Conservation (phyloP, 768 basidiomycete species). For the Russula foetens region DNA sequence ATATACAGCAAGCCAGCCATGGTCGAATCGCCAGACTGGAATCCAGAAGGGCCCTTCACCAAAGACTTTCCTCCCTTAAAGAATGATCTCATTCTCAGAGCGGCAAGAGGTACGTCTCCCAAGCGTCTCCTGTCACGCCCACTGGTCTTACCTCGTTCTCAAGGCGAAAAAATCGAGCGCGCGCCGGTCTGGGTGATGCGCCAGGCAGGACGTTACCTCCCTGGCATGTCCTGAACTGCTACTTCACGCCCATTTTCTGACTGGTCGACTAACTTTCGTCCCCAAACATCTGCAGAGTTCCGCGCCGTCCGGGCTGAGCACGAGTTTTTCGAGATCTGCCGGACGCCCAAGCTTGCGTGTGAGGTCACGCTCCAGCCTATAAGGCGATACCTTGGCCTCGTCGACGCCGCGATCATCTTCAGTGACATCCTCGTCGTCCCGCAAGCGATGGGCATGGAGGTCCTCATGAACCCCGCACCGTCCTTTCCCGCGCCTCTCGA, state of each 20-base stretch:
- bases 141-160: neutral
- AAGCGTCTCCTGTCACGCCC: neutral
- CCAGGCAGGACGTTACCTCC: constrained; percentile 92
- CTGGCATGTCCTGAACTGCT: constrained; percentile 44
- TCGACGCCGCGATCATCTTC: constrained; percentile 98
- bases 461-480: constrained; percentile 90
- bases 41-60: neutral
- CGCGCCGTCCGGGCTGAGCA: constrained; percentile 76
- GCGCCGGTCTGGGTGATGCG: constrained; percentile 99
- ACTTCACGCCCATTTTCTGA: neutral
- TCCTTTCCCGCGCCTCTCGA: constrained; percentile 80
- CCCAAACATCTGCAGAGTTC: constrained; percentile 60
- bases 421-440: constrained; percentile 97
- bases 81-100: constrained; percentile 86
- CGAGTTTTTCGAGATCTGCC: constrained; percentile 93
- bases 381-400: constrained; percentile 70
- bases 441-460: constrained; percentile 95
- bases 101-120: constrained; percentile 59
- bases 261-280: neutral
- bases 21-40: constrained; percentile 14
- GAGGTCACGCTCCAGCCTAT: constrained; percentile 94
- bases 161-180: constrained; percentile 78
- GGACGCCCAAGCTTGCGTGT: constrained; percentile 81
- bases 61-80: constrained; percentile 58
- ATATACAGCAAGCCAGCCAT: neutral